Conservation (phyloP, 345 rosid species). For the Pistacia integerrima region DNA sequence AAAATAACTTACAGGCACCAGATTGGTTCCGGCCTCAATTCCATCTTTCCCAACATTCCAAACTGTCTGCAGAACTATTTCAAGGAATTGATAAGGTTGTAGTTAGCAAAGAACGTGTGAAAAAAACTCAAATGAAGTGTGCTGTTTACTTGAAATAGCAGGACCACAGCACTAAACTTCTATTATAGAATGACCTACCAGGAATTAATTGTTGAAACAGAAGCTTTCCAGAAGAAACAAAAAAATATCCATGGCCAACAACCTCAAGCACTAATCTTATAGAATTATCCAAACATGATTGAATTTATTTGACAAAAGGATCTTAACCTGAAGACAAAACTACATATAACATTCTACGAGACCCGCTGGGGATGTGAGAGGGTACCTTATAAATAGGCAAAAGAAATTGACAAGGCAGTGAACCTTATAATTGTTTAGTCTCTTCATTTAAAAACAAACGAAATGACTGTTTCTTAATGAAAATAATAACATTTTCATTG, state of each 20-base stretch:
- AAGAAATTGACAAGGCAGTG: background rate
- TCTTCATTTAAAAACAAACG: background rate
- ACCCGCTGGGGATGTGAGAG: background rate
- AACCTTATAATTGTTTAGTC: background rate
- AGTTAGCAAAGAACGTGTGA: slow-evolving; percentile 8
- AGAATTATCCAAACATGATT: background rate
- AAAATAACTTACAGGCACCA: slow-evolving; percentile 78
- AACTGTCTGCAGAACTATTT: slow-evolving; percentile 61
- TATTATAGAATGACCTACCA: background rate
- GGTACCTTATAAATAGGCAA: background rate
- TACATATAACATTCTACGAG: background rate
- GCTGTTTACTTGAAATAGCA: slow-evolving; percentile 6
- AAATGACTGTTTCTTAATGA: background rate
- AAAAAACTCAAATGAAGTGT: background rate
- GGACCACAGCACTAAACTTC: background rate
- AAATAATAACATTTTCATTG: background rate
- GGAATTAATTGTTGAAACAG: background rate
- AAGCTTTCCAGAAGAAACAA: background rate
- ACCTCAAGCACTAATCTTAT: background rate
- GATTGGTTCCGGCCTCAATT: slow-evolving; percentile 72
- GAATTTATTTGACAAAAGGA: background rate
- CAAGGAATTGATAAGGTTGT: slow-evolving; percentile 5
- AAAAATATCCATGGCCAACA: background rate
- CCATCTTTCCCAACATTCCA: slow-evolving; percentile 91
- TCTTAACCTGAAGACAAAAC: background rate